Conservation (phyloP, 192 early-diverging fungal species). For the Backusella sp. region DNA sequence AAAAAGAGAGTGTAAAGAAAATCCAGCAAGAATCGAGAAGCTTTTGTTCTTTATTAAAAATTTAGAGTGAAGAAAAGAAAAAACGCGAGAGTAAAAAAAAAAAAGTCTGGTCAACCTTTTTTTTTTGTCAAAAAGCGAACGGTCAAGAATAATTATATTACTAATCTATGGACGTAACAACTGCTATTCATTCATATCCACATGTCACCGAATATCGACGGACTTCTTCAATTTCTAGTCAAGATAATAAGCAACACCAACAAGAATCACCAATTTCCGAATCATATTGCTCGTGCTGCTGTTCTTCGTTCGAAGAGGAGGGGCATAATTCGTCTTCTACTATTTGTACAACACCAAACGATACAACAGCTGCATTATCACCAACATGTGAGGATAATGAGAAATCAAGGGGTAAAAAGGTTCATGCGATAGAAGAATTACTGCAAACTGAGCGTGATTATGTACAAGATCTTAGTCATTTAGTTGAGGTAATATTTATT, state of each 20-base stretch:
- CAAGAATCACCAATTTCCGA: background rate
- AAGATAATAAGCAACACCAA: background rate
- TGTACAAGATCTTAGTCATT: conserved; percentile 22
- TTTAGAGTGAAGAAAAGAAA: background rate
- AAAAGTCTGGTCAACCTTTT: background rate
- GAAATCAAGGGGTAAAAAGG: conserved; percentile 9
- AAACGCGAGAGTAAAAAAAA: background rate
- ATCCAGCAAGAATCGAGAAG: background rate
- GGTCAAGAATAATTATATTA: background rate
- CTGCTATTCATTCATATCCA: background rate
- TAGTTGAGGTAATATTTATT: conserved; percentile 25
- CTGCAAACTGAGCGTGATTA: conserved; percentile 34
- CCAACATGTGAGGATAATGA: background rate
- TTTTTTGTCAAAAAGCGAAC: background rate
- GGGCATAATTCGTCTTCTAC: background rate
- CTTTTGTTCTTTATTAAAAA: background rate
- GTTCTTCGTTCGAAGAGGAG: conserved; percentile 1
- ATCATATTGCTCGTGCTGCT: conserved; percentile 1
- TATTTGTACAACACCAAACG: background rate
- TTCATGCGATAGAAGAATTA: conserved; percentile 32
- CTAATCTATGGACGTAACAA: background rate
- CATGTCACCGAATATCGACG: background rate
- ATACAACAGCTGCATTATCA: background rate
- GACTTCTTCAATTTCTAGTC: background rate
- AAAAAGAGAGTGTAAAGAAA: background rate